phyloP scores from a whole-genome alignment of 2,329 filamentous ascomycete species.

The Daldinia eschscholtzii region DNA sequence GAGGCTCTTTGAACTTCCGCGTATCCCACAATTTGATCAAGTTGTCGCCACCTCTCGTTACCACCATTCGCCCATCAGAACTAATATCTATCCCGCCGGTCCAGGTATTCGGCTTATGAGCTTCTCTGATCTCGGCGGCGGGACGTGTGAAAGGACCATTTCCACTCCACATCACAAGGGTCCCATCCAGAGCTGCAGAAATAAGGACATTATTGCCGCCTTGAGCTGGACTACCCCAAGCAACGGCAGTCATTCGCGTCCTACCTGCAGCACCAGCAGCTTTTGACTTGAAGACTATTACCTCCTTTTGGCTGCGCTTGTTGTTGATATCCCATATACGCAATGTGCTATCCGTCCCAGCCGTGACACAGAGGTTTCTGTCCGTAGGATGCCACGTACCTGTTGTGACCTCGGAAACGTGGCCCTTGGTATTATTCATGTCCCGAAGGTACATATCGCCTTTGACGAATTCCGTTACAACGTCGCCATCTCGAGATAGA shows the following conservation, averaged over 20 bases:
- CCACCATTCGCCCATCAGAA: slow-evolving; percentile 87
- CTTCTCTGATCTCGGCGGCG: slow-evolving; percentile 83
- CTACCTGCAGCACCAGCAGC: slow-evolving; percentile 89
- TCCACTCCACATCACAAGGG: slow-evolving; percentile 90
- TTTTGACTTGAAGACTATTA: slow-evolving; percentile 95
- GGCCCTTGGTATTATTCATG: slow-evolving; percentile 97
- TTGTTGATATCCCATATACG: slow-evolving; percentile 98
- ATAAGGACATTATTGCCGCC: slow-evolving; percentile 85
- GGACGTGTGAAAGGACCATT: slow-evolving; percentile 88
- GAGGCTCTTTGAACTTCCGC: slow-evolving; percentile 90
- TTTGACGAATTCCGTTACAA: slow-evolving; percentile 90
- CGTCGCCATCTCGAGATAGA: slow-evolving; percentile 87
- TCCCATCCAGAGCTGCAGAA: slow-evolving; percentile 87
- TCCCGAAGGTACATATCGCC: slow-evolving; percentile 98
- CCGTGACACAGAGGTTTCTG: slow-evolving; percentile 86
- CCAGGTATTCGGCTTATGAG: slow-evolving; percentile 87
- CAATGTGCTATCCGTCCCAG: slow-evolving; percentile 93
- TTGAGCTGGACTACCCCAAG: slow-evolving; percentile 82
- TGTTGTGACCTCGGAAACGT: slow-evolving; percentile 90
- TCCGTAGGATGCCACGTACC: slow-evolving; percentile 93
- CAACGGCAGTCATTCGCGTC: slow-evolving; percentile 92
- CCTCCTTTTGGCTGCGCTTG: slow-evolving; percentile 88
- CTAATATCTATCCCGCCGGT: slow-evolving; percentile 94
- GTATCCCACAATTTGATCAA: slow-evolving; percentile 97
- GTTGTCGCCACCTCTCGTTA: slow-evolving; percentile 91